These are phyloP conservation scores for Ceratocystis eucalypticola DNA, from an alignment of 2,329 filamentous ascomycete genomes.

Conservation along the genomic window DNA sequence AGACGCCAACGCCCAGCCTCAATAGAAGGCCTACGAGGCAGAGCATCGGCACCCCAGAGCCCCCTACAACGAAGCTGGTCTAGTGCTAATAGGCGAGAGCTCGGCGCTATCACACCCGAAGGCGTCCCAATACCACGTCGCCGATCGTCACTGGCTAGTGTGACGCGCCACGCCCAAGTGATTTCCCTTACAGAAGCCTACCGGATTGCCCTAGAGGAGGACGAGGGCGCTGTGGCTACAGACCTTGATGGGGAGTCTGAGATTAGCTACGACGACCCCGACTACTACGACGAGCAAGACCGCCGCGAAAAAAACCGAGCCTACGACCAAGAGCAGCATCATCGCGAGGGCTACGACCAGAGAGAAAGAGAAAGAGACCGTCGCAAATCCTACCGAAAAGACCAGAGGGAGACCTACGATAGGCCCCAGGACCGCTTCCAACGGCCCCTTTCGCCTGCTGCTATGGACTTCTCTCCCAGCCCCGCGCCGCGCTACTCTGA, in stretches of 20 bases:
- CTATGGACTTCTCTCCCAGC: slow-evolving; percentile 11
- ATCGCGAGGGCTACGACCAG: not conserved
- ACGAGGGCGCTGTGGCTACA: slow-evolving; percentile 17
- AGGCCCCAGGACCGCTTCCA: not conserved
- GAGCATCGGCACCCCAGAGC: slow-evolving; percentile 11
- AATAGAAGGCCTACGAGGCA: slow-evolving; percentile 15
- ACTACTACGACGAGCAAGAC: not conserved
- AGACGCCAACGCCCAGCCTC: slow-evolving; percentile 21
- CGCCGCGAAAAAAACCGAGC: not conserved
- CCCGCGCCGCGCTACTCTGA: not conserved
- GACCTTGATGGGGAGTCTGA: slow-evolving; percentile 13
- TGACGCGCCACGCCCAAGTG: slow-evolving; percentile 18
- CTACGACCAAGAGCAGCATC: not conserved
- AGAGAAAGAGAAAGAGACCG: not conserved
- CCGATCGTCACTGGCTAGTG: slow-evolving; percentile 19
- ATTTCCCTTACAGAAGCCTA: slow-evolving; percentile 18
- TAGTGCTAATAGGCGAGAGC: slow-evolving; percentile 15
- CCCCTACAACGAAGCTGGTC: slow-evolving; percentile 17
- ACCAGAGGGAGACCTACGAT: not conserved
- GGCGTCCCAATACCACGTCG: slow-evolving; percentile 19
- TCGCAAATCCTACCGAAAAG: not conserved
- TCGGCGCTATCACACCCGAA: slow-evolving; percentile 16
- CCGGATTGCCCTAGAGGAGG: slow-evolving; percentile 17
- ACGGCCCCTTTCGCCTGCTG: slow-evolving; percentile 11
- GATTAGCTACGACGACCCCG: slow-evolving; percentile 17